A percentile compares a stretch with the other conserved stretches of the same genome.
Evolutionary conservation across 805 yeast species (phyloP).

Genomic region (Barnettozyma wickerhamii): DNA sequence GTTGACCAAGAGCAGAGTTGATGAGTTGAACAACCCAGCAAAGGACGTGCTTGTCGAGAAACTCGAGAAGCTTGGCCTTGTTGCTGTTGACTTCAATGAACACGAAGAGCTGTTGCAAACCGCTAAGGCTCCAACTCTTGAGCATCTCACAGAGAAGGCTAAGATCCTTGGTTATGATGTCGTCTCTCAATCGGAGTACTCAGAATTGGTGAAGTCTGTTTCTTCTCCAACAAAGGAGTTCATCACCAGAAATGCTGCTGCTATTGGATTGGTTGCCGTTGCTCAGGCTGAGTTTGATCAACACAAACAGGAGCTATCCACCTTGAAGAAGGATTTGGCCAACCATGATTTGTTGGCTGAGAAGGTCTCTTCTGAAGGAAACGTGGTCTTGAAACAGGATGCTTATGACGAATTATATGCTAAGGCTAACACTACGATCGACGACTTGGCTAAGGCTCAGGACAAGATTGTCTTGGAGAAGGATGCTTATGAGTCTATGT

Average conservation of each 20-base stretch:
- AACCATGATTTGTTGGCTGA: constrained; percentile 26
- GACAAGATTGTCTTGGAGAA: constrained; percentile 4
- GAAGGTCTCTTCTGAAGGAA: constrained; percentile 22
- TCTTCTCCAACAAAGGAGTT: constrained; percentile 11
- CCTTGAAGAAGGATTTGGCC: constrained; percentile 22
- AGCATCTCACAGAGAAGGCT: constrained; percentile 9
- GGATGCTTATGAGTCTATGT: constrained; percentile 3
- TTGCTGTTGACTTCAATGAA: constrained; percentile 12
- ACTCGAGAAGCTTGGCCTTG: constrained; percentile 8
- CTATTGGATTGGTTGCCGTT: constrained; percentile 8
- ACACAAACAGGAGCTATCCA: constrained; percentile 13
- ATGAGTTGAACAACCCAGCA: constrained; percentile 15
- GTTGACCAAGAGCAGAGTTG: constrained; percentile 20
- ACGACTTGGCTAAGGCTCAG: constrained; percentile 5
- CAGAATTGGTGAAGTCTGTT: constrained; percentile 1
- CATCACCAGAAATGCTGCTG: constrained; percentile 5
- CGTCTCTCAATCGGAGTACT: constrained; percentile 14
- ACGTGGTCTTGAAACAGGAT: constrained; percentile 12
- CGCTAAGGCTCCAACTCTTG: constrained; percentile 11
- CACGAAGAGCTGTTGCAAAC: constrained; percentile 5
- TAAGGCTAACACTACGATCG: constrained; percentile 8
- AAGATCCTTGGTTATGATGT: constrained; percentile 18
- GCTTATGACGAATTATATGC: constrained; percentile 15
- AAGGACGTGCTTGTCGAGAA: constrained; percentile 4
- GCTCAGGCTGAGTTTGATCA: constrained; percentile 9